Base-by-base conservation (phyloP, 2,329 filamentous ascomycete genomes). In the Alternaria arborescens region DNA sequence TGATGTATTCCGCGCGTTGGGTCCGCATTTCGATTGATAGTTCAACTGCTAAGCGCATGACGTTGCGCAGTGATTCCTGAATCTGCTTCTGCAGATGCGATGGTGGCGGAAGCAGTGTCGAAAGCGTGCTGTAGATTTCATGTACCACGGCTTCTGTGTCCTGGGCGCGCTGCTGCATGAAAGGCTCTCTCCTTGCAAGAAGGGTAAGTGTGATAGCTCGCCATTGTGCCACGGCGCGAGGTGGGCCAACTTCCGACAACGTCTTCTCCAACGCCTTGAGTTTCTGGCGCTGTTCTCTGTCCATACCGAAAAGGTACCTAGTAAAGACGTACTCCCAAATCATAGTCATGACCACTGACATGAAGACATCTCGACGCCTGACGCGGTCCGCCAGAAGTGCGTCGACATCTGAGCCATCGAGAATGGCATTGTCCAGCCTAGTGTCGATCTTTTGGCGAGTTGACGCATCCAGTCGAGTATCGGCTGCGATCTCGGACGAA, bases 241-340 rank as follows among this genome's bases (percentile, higher is more conserved):
- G 85, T 28, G 94, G 93, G 50, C 80, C 95, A 70, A 97, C 91
- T 76, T 99, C 95, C 20, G 87, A 86, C 30, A 99, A 86, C 40
- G 91, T 89, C 83, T 97, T 97, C 82, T 99, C 96, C 8, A 99
- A 87, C 34, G 91, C 89, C 82, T 99, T 98, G 78, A 99, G 89
- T 80, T 98, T 98, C 79, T 98, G 94, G 71, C 95, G 89, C 80
- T 99, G 95, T 80, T 98, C 95, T 71, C 94, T 88, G 77, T 99
- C 95, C 93, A 99, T 97, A 71, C 95, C 95, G 77, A 99, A 99
- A 26, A 99, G 88, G 78, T 99, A 99, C 66, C 95, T 89, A 8
- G 94, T 97, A 77, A 99, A 99, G 76, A 99, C 90, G 75, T 96
- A 97, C 79, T 99, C 95, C 94, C 94, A 99, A 52, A 99, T 89